Evolutionary conservation across 208 protist genomes (phyloP).

Genomic region (Crithidia brevicula): DNA sequence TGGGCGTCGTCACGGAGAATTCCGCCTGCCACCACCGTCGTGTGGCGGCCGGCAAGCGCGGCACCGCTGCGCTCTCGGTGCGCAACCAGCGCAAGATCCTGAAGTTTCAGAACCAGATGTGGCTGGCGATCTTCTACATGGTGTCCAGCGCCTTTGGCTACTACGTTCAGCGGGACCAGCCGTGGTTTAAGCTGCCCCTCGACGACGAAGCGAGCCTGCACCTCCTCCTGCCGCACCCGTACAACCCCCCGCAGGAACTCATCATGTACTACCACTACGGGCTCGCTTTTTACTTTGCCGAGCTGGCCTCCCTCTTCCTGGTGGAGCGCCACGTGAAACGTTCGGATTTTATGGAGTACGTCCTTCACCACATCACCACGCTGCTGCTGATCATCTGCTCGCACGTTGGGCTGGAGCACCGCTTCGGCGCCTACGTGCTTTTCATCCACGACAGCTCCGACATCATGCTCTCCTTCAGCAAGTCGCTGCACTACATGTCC

Average conservation of each 20-base stretch:
- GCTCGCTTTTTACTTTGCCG: constrained; percentile 71
- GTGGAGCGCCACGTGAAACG: constrained; percentile 60
- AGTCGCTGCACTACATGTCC: constrained; percentile 64
- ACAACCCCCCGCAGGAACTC: constrained; percentile 44
- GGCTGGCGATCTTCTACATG: constrained; percentile 68
- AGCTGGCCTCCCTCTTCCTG: constrained; percentile 58
- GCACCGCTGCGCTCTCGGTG: constrained; percentile 34
- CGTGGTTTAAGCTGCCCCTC: constrained; percentile 64
- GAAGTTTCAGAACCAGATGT: constrained; percentile 84
- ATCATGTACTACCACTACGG: constrained; percentile 72
- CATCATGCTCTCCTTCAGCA: constrained; percentile 68
- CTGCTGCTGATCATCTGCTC: constrained; percentile 60
- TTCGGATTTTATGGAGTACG: constrained; percentile 72
- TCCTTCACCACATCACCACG: constrained; percentile 69
- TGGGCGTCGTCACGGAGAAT: constrained; percentile 61
- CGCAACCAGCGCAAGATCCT: constrained; percentile 42
- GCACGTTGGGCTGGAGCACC: constrained; percentile 63
- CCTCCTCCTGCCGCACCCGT: constrained; percentile 59
- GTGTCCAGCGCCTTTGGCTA: constrained; percentile 60
- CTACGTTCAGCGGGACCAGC: constrained; percentile 51
- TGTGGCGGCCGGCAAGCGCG: constrained; percentile 27
- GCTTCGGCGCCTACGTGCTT: constrained; percentile 70
- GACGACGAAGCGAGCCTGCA: constrained; percentile 34
- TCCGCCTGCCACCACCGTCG: constrained; percentile 23
- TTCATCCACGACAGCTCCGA: constrained; percentile 81